Base-by-base conservation (phyloP, 169 alveolate genomes). In the Theileria luwenshuni region DNA sequence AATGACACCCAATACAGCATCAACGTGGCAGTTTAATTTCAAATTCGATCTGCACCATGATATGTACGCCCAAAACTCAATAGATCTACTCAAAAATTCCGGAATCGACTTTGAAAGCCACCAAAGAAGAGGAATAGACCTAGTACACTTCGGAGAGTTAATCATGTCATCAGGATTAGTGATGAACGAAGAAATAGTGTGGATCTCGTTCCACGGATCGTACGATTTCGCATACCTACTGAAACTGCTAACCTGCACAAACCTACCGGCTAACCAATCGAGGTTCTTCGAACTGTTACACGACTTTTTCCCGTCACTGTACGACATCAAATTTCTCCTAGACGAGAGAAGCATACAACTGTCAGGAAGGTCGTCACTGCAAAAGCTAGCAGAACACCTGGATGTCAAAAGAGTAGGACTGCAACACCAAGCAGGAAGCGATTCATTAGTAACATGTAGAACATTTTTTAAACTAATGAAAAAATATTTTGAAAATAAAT, bases 391-490 rank as follows among this genome's bases (percentile, higher is more conserved):
- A 61, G 95, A 91, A 51, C 90, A 76, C 47, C 87, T 95, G 67
- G 89, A 91, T 61, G 94, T 95, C 13, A 89, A 91, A 70, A 86
- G 99, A 63, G 90, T 96, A 17, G 99, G 99, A 27, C 95, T 95
- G 54, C 96, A 92, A 56, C 99, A 98, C 74, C 98, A 97, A 83
- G 99, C 99, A 1, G 99, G 99, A 52, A 94, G 98, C 73, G 99
- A 98, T 83, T 91, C 97, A 23, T 89, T 95, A 19, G 97, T 98
- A 35, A 98, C 99, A 0, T 91, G 96, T 59, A 85, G 95, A 30
- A 96, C 97, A 25, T 97, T 94, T 85, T 96, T 96, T 84, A 94
- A 95, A 83, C 89, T 96, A 47, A 75, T 92, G 90, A 93, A 92
- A 58, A 48, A 86, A 15, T 92, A 92, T 77, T 92, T 92, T 59